A percentile compares a stretch with the other conserved stretches of the same genome.
Evolutionary conservation across 2,329 filamentous ascomycete species (phyloP).

Genomic region (Alternaria triticina): DNA sequence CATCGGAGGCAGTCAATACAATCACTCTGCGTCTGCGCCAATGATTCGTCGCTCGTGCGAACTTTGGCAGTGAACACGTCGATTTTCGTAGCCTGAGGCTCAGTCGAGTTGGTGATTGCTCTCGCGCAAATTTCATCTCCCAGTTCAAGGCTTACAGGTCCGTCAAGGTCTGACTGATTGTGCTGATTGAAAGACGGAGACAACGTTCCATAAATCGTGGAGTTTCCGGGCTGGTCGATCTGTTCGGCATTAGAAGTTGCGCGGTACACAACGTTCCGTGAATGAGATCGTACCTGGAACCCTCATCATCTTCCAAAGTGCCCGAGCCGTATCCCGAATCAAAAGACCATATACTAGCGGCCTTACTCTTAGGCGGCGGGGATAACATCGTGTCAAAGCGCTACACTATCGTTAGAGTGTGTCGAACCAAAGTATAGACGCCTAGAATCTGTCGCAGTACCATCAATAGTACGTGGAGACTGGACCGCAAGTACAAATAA

Average conservation of each 20-base stretch:
- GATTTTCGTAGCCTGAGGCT: conserved; percentile 27
- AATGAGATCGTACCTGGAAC: neutral
- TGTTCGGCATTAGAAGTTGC: conserved; percentile 12
- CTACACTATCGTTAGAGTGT: neutral
- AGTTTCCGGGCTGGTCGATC: conserved; percentile 10
- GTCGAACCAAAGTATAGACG: neutral
- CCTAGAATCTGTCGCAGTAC: neutral
- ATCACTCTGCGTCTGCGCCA: conserved; percentile 11
- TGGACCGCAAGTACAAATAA: conserved; percentile 6
- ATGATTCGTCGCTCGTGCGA: conserved; percentile 10
- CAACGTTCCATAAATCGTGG: neutral
- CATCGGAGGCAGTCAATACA: conserved; percentile 26
- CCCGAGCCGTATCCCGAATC: conserved; percentile 45
- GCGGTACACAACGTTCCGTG: neutral
- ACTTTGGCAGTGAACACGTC: conserved; percentile 30
- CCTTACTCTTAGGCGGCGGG: conserved; percentile 26
- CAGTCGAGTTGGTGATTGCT: conserved; percentile 15
- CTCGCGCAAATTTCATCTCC: conserved; percentile 14
- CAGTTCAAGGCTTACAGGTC: conserved; percentile 16
- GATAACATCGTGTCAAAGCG: conserved; percentile 29
- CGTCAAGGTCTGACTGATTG: conserved; percentile 5
- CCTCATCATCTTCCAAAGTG: conserved; percentile 23
- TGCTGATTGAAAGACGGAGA: neutral
- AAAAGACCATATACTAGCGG: conserved; percentile 39
- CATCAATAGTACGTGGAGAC: neutral